A percentile compares a stretch with the other conserved stretches of the same genome.
These are phyloP conservation scores for Candida stauntonica DNA, from an alignment of 805 yeast species.

Conservation along the genomic window DNA sequence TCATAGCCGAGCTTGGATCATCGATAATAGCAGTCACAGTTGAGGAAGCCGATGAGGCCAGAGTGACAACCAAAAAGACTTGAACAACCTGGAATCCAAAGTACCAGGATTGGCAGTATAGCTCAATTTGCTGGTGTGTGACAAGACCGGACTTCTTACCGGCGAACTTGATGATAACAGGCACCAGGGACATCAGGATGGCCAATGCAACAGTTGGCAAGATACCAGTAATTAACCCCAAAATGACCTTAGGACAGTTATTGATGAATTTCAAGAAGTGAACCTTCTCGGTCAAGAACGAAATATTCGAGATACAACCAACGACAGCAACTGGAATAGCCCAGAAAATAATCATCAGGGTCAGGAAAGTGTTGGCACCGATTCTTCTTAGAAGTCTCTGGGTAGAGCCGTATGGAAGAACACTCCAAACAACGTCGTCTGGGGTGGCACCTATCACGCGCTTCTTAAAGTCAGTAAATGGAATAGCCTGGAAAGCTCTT, in stretches of 20 bases:
- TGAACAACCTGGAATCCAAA: conserved; percentile 89
- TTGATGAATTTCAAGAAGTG: conserved; percentile 73
- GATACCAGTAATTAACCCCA: conserved; percentile 85
- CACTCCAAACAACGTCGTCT: conserved; percentile 81
- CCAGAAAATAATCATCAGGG: conserved; percentile 80
- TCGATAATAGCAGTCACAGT: conserved; percentile 64
- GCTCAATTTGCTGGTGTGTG: conserved; percentile 68
- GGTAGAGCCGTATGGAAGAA: conserved; percentile 53
- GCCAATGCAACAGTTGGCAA: conserved; percentile 81
- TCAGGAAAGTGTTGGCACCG: conserved; percentile 59
- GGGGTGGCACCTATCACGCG: conserved; percentile 67
- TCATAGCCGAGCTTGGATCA: conserved; percentile 69
- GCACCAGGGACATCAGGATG: conserved; percentile 79
- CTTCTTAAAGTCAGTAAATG: conserved; percentile 41
- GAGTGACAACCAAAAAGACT: conserved; percentile 78
- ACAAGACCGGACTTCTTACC: conserved; percentile 73
- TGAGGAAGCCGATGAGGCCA: conserved; percentile 77
- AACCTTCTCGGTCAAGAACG: conserved; percentile 63
- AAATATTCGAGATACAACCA: conserved; percentile 87
- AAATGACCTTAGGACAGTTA: conserved; percentile 61
- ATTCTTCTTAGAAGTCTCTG: conserved; percentile 53
- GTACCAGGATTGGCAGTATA: conserved; percentile 83
- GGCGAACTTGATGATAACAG: conserved; percentile 72
- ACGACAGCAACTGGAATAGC: conserved; percentile 97
- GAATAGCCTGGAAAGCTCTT: conserved; percentile 79